Evolutionary conservation across 768 basidiomycete genomes (phyloP), one percentile per base, ranked within the genome.

Genomic region (Rhizopogon vesiculosus): DNA sequence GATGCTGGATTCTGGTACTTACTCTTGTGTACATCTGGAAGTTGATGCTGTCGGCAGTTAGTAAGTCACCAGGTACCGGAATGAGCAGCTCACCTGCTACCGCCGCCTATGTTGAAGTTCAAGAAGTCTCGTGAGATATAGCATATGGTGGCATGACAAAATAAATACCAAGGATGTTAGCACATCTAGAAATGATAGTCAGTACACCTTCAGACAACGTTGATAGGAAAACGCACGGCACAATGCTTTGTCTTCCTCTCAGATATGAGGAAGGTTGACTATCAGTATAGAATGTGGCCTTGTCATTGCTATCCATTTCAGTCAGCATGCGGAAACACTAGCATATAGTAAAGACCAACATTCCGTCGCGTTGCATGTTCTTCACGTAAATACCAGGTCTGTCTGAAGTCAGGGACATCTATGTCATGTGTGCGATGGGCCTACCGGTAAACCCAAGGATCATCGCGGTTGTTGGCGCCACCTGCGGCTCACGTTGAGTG

Each of bases 11-110:
- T 50, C 33, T 35, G 9, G 12, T 3, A 59, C 72, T 61, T 64
- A 81, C 81, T 62, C 83, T 76, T 28, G 84, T 86, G 71, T 86
- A 86, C 85, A 87, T 86, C 79, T 81, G 85, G 79, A 87, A 88
- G 69, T 88, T 88, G 74, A 87, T 87, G 63, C 84, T 85, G 58
- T 55, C 39, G 58, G 29, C 9, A n/a, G 35, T 18, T 56, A 53
- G 57, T 41, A 48, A 38, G n/a, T 12, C 33, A 33, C n/a, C 45
- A 19, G 40, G 6, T 7, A 42, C 25, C 12, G 18, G 10, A n/a
- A n/a, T 16, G 28, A 52, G 42, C 19, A 19, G 62, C 66, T 56
- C 57, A 80, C 80, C 80, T 82, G 69, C 81, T 81, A 41, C 81
- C 82, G 54, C 81, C 79, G 56, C 79, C 80, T 79, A 55, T 45